Base-by-base conservation (phyloP, 345 rosid genomes). In the Acer saccharum region DNA sequence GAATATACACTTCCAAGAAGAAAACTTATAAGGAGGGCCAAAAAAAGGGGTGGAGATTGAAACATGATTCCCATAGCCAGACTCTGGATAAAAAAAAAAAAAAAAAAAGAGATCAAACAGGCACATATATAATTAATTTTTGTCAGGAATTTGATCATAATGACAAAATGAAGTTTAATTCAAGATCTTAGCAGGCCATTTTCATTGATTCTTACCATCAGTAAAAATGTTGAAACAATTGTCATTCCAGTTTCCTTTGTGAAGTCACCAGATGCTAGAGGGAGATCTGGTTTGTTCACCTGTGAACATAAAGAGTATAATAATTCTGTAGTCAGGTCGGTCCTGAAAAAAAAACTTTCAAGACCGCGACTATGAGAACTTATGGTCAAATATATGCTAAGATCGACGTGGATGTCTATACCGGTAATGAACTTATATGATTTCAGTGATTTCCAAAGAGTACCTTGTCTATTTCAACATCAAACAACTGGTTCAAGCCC, bases 391-490 rank as follows among this genome's bases (percentile, higher is more conserved):
- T 4, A 35, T 0, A 35, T 4, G 39, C 6, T 35, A 35, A 35
- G 39, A 5, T 35, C 6, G 39, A 35, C 39, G 6, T 35, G 39
- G 39, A 35, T 35, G 39, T 35, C 39, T 35, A 35, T 35, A 35
- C 6, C 1, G 0, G 0, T 4, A 0, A 35, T 4, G 6, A 35
- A 35, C 39, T 35, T 4, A 35, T 35, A 35, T 35, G 6, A 35
- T 35, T 35, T 35, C 39, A 35, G 39, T 35, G 39, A 35, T 35
- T 35, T 35, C 39, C 39, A 35, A 35, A 6, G 8, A 11, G 25
- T 73, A 84, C 87, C 83, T 82, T 84, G 81, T 84, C 85, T 41
- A 82, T 82, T 62, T 84, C 78, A 6, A 82, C 66, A 68, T 84
- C 87, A 21, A 60, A 81, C 61, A 84, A 35, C 57, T 77, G 83